These are phyloP conservation scores for Athelia sp. DNA, from an alignment of 1,284 basidiomycete species.

Conservation along the genomic window DNA sequence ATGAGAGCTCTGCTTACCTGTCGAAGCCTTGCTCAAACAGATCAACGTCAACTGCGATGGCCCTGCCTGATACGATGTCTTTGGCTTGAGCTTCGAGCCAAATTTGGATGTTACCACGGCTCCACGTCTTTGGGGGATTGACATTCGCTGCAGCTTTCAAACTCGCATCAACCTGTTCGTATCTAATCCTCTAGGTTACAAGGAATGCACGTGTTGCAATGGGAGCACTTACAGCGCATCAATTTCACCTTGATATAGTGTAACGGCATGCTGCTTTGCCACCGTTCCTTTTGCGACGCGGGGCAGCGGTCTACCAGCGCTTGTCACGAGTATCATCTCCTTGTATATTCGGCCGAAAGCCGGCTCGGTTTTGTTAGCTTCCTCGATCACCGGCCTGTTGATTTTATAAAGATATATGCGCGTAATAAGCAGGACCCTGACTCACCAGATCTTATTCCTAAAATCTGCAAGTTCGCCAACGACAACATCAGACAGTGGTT, in stretches of 20 bases:
- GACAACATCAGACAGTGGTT: constrained; percentile 26
- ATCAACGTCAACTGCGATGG: constrained; percentile 19
- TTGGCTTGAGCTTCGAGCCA: constrained; percentile 26
- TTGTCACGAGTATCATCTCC: constrained; percentile 32
- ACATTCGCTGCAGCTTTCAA: constrained; percentile 10
- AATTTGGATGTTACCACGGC: constrained; percentile 8
- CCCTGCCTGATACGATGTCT: constrained; percentile 16
- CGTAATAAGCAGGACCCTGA: constrained; percentile 6
- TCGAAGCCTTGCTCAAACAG: constrained; percentile 36
- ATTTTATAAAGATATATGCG: neutral
- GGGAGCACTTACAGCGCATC: constrained; percentile 23
- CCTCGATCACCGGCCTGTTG: constrained; percentile 29
- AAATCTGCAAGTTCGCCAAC: constrained; percentile 24
- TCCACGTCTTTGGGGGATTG: constrained; percentile 23
- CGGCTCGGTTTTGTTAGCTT: constrained; percentile 33
- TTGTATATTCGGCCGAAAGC: constrained; percentile 36
- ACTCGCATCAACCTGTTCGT: constrained; percentile 22
- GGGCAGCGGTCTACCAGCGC: constrained; percentile 26
- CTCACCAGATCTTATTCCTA: constrained; percentile 32
- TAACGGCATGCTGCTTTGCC: constrained; percentile 29
- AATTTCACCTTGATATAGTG: constrained; percentile 28
- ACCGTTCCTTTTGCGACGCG: constrained; percentile 33
- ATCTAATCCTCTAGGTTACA: constrained; percentile 8
- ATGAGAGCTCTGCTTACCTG: constrained; percentile 26
- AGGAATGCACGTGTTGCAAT: neutral